Base-by-base conservation (phyloP, 257 asterid species). In the Fraxinus anomala region DNA sequence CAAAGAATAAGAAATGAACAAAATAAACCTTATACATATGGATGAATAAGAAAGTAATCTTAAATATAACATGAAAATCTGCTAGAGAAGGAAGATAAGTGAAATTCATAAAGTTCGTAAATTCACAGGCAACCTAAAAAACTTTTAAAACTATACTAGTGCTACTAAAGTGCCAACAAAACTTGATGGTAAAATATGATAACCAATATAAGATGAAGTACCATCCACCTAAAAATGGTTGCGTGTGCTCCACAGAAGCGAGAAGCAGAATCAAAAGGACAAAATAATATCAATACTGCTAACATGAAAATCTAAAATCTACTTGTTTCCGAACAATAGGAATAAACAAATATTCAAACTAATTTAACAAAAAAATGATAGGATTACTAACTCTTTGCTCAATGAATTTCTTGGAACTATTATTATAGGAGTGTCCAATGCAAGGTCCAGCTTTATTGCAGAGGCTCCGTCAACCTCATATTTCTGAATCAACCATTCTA, bases 401-500 rank as follows among this genome's bases (percentile, higher is more conserved):
- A 71, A 80, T 72, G 99, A 96, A 87, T 91, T 91, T 83, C 88
- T 90, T 74, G 99, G 99, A 76, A 96, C 96, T 70, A 96, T 86
- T 76, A 96, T 96, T 70, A 96, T 88, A 68, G 99, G 99, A 72
- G 90, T 92, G 66, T 96, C 99, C 84, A 96, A 87, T 49, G 92
- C 88, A 87, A 96, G 98, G 87, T 96, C 97, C 90, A 96, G 84
- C 86, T 93, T 96, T 39, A 96, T 78, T 77, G 99, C 98, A 83
- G 98, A 74, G 75, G 98, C 97, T 68, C 99, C 99, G 86, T 96
- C 99, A 30, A 96, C 89, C 92, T 96, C 99, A 73, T 93, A 89
- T 80, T 96, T 96, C 86, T 91, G 92, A 83, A 93, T 96, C 89
- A 93, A 87, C 99, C 99, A 93, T 86, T 96, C 99, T 75, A 96